These are phyloP conservation scores for Tylopilus balloui DNA, from an alignment of 768 basidiomycete species.

Conservation along the genomic window DNA sequence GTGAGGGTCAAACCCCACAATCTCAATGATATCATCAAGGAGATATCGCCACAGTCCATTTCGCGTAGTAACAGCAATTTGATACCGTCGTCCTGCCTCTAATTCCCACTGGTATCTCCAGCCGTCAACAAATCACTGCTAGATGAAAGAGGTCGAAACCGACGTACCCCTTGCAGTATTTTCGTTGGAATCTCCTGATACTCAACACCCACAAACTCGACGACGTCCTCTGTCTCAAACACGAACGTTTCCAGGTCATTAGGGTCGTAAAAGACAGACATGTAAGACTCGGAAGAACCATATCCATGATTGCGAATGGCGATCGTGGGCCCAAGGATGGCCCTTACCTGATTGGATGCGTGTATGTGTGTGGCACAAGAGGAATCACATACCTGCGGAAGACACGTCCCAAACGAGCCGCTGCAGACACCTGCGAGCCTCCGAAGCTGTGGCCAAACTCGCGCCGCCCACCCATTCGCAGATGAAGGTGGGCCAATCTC, in stretches of 20 bases:
- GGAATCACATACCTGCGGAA: constrained; percentile 4
- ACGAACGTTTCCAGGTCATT: constrained; percentile 7
- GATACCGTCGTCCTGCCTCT: constrained; percentile 8
- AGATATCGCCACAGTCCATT: constrained; percentile 17
- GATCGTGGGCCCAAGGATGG: constrained; percentile 10
- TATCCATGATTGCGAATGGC: constrained; percentile 10
- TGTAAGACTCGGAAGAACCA: constrained; percentile 4
- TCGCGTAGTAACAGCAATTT: constrained; percentile 12
- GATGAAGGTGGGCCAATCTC: constrained; percentile 13
- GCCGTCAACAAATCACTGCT: neutral
- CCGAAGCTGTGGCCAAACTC: constrained; percentile 12
- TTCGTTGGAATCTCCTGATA: neutral
- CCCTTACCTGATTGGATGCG: neutral
- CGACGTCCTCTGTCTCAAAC: constrained; percentile 5
- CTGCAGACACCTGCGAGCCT: constrained; percentile 7
- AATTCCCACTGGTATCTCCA: constrained; percentile 4
- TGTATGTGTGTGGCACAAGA: neutral
- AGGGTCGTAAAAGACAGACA: constrained; percentile 1
- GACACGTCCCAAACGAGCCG: constrained; percentile 11
- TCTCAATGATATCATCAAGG: constrained; percentile 9
- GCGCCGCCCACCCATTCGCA: constrained; percentile 11
- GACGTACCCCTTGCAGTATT: constrained; percentile 8
- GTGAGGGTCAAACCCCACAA: neutral
- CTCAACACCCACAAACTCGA: constrained; percentile 4
- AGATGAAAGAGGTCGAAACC: neutral